Evolutionary conservation across 1,284 basidiomycete genomes (phyloP).

Genomic region (Pseudozyma pruni): DNA sequence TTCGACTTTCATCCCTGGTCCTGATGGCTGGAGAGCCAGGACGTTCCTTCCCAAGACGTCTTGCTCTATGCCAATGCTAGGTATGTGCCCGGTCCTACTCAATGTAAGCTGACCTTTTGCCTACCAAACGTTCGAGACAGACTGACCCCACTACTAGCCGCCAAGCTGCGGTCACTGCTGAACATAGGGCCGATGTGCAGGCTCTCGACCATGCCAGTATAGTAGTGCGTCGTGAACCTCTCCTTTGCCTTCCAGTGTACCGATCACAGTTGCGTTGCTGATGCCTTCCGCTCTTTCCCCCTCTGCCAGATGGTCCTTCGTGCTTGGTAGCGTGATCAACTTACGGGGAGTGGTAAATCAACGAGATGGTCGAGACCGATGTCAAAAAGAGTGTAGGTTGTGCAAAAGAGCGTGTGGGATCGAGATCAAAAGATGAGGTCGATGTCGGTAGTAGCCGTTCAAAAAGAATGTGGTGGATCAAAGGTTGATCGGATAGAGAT

Average conservation of each 20-base stretch:
- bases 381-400: conserved; percentile 25
- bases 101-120: conserved; percentile 2
- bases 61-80: no score
- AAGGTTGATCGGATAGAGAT: conserved; percentile 11
- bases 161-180: no score
- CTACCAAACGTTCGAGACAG: no score
- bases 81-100: background rate
- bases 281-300: conserved; percentile 2
- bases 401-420: conserved; percentile 43
- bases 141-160: no score
- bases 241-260: background rate
- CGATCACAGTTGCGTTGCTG: conserved; percentile 5
- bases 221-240: background rate
- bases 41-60: no score
- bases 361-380: conserved; percentile 7
- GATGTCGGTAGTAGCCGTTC: conserved; percentile 9
- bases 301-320: background rate
- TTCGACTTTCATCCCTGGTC: no score
- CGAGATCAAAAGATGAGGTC: conserved; percentile 22
- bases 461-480: conserved; percentile 37
- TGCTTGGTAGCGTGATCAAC: background rate
- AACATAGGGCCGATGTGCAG: no score
- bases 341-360: conserved; percentile 26
- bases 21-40: no score
- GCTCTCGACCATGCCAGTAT: no score